These are phyloP conservation scores for Aspergillus viridinutans DNA, from an alignment of 2,329 filamentous ascomycete species.

Conservation along the genomic window DNA sequence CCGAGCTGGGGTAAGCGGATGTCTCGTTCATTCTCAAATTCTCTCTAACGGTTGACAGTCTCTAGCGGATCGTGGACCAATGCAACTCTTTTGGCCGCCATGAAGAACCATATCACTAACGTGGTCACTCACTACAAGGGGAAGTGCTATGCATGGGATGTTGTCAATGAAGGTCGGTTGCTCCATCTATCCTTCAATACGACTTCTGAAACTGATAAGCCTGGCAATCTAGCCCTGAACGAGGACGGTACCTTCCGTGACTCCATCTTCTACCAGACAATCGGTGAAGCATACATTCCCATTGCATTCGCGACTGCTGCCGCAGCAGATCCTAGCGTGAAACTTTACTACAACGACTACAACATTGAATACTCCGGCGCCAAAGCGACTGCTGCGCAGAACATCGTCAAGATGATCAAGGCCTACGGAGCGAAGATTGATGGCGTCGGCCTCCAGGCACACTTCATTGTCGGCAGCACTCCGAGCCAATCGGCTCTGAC, in stretches of 20 bases:
- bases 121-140: slow-evolving; percentile 34
- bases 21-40: slow-evolving; percentile 11
- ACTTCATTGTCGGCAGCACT: slow-evolving; percentile 39
- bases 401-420: slow-evolving; percentile 38
- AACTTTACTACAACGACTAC: slow-evolving; percentile 46
- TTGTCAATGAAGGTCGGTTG: slow-evolving; percentile 34
- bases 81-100: slow-evolving; percentile 51
- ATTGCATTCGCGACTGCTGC: slow-evolving; percentile 45
- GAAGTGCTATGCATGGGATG: slow-evolving; percentile 38
- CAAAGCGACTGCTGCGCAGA: slow-evolving; percentile 33
- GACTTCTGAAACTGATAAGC: not conserved
- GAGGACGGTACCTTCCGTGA: slow-evolving; percentile 45
- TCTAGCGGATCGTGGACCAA: slow-evolving; percentile 53
- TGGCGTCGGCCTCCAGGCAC: slow-evolving; percentile 45
- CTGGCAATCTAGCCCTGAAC: slow-evolving; percentile 30
- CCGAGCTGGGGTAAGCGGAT: slow-evolving; percentile 52
- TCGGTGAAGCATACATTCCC: slow-evolving; percentile 44
- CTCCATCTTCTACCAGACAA: slow-evolving; percentile 40
- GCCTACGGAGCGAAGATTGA: slow-evolving; percentile 43
- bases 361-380: slow-evolving; percentile 38
- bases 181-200: not conserved
- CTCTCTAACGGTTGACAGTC: slow-evolving; percentile 25
- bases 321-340: slow-evolving; percentile 56
- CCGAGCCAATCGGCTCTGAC: slow-evolving; percentile 38
- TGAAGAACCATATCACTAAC: slow-evolving; percentile 46